Evolutionary conservation across 495 filamentous ascomycete species (phyloP).

Genomic region (Penicillium cosmopolitanum): DNA sequence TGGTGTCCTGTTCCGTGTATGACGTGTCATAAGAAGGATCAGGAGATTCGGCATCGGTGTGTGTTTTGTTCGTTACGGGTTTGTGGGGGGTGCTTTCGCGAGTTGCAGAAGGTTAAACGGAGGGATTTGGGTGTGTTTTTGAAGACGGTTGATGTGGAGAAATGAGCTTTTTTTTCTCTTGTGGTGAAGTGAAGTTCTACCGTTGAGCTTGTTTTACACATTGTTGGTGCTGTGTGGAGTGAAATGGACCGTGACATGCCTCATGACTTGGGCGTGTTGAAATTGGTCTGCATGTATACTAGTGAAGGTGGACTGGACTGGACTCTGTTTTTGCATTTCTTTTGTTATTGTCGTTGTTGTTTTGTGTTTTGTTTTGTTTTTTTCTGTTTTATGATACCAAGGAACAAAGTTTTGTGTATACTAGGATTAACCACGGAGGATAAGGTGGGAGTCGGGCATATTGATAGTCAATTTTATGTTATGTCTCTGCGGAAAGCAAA

Average conservation of each 20-base stretch:
- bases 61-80: conserved; percentile 54
- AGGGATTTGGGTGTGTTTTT: conserved; percentile 34
- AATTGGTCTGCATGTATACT: too few species aligned
- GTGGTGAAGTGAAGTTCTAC: background rate
- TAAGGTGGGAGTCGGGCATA: too few species aligned
- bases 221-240: background rate
- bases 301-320: background rate
- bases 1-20: conserved; percentile 55
- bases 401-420: conserved; percentile 28
- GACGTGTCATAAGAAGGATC: conserved; percentile 51
- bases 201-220: background rate
- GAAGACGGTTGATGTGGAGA: background rate
- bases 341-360: conserved; percentile 6
- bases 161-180: background rate
- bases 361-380: conserved; percentile 6
- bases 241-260: too few species aligned
- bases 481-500: conserved; percentile 5
- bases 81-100: conserved; percentile 44
- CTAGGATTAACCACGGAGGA: conserved; percentile 16
- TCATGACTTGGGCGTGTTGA: too few species aligned
- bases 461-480: background rate
- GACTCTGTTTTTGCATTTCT: background rate
- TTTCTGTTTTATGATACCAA: conserved; percentile 32
- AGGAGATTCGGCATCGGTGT: conserved; percentile 49
- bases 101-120: conserved; percentile 40